These are phyloP conservation scores for Amanita brunnescens DNA, from an alignment of 768 basidiomycete species.

Conservation along the genomic window DNA sequence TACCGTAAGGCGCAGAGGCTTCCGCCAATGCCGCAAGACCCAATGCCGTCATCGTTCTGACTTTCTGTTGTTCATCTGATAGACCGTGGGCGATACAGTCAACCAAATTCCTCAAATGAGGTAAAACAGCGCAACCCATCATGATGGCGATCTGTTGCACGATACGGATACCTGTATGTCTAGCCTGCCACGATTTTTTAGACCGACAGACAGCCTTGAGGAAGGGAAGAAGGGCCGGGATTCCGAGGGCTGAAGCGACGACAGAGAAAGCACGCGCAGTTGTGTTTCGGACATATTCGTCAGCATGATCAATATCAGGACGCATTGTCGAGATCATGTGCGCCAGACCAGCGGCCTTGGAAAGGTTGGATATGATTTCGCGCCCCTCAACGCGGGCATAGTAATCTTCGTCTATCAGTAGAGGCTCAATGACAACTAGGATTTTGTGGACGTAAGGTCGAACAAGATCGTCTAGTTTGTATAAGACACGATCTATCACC, in stretches of 20 bases:
- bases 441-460: conserved; percentile 99
- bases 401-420: conserved; percentile 97
- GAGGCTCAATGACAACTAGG: conserved; percentile 96
- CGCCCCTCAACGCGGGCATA: conserved; percentile 96
- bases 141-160: conserved; percentile 99
- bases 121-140: conserved; percentile 99
- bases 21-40: conserved; percentile 92
- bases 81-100: conserved; percentile 92
- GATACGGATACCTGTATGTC: conserved; percentile 98
- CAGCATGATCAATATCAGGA: conserved; percentile 98
- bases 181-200: conserved; percentile 99
- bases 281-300: conserved; percentile 98
- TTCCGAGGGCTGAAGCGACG: conserved; percentile 96
- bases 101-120: conserved; percentile 93
- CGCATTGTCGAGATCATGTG: conserved; percentile 99
- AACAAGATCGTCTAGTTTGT: conserved; percentile 98
- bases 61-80: conserved; percentile 93
- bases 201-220: conserved; percentile 96
- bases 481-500: conserved; percentile 96
- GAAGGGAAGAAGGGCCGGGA: conserved; percentile 95
- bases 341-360: conserved; percentile 96
- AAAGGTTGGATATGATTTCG: conserved; percentile 97
- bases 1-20: conserved; percentile 96
- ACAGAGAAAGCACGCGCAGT: conserved; percentile 99
- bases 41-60: conserved; percentile 91